Evolutionary conservation across 2,329 filamentous ascomycete species (phyloP).

Genomic region (Cordyceps pruinosa): DNA sequence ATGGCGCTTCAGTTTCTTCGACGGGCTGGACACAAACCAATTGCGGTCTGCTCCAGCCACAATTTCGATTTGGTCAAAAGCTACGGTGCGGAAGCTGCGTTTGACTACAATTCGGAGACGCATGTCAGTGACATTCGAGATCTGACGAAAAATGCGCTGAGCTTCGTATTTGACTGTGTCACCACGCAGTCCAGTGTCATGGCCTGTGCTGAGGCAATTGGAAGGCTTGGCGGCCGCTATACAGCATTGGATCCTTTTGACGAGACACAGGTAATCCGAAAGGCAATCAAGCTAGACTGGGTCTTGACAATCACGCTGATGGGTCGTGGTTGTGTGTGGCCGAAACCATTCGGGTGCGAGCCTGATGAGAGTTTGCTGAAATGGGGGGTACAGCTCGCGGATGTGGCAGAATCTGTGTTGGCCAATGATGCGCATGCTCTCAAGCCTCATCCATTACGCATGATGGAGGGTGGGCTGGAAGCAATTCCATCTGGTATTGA

Average conservation of each 20-base stretch:
- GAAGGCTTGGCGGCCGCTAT: constrained; percentile 30
- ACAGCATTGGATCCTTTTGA: constrained; percentile 27
- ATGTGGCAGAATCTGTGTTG: background rate
- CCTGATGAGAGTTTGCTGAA: background rate
- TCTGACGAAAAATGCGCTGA: constrained; percentile 30
- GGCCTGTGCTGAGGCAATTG: constrained; percentile 31
- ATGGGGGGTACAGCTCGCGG: background rate
- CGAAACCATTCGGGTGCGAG: constrained; percentile 16
- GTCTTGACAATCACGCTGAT: constrained; percentile 22
- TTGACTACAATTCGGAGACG: constrained; percentile 28
- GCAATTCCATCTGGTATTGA: constrained; percentile 27
- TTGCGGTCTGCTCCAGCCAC: constrained; percentile 19
- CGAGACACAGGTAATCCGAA: background rate
- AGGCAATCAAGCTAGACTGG: constrained; percentile 20
- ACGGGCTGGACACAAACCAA: constrained; percentile 7
- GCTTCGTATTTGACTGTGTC: constrained; percentile 32
- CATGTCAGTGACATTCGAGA: constrained; percentile 24
- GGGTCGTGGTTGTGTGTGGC: constrained; percentile 19
- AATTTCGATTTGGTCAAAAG: constrained; percentile 27
- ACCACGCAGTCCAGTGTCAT: constrained; percentile 22
- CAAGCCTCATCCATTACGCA: constrained; percentile 13
- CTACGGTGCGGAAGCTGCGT: constrained; percentile 32
- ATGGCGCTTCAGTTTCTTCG: constrained; percentile 31
- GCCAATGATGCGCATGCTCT: background rate
- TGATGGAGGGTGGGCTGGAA: constrained; percentile 21